Base-by-base conservation (phyloP, 1,139 yeast genomes). In the Kurtzmaniella quercitrusa region DNA sequence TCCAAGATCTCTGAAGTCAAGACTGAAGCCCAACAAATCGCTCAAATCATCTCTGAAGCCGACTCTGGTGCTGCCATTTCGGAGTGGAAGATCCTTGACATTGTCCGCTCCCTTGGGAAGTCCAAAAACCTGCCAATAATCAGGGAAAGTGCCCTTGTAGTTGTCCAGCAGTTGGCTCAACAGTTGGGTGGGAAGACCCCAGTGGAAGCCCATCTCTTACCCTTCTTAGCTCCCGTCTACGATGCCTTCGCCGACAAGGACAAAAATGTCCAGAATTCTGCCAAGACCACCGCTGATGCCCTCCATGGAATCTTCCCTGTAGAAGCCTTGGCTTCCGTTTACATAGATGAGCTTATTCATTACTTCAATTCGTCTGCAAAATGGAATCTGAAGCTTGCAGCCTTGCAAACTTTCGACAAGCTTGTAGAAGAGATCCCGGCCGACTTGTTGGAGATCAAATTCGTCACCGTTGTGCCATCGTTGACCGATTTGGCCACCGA, bases 401-500 rank as follows among this genome's bases (percentile, higher is more conserved):
- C 94, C 45, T 74, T 93, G 57, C 79, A 77, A 51, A 60, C 82
- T 5, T 68, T 90, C 44, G 95, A 89, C 59, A 82, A 75, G 58
- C 74, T 91, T 45, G 75, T 87, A 47, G 88, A 81, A 47, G 90
- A 86, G 41, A 83, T 86, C 40, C 95, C 97, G 44, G 81, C 85
- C 38, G 98, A 93, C 66, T 73, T 88, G 54, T 70, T 93, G 56
- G 97, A 93, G 65, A 66, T 84, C 59, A 81, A 82, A 53, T 91
- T 93, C 65, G 81, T 84, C 48, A 79, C 77, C 47, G 79, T 88
- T 9, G 81, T 93, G 23, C 98, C 98, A 21, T 78, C 86, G 8
- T 75, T 93, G 56, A 88, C 96, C 38, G 95, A 88, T 63, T 78
- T 85, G 66, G 81, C 96, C 53, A 93, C 95, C 48, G 98, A 93